Percentiles rank a stretch among this genome's conserved stretches.
phyloP scores from a whole-genome alignment of 2,329 filamentous ascomycete species.

The Trichoderma sp. region DNA sequence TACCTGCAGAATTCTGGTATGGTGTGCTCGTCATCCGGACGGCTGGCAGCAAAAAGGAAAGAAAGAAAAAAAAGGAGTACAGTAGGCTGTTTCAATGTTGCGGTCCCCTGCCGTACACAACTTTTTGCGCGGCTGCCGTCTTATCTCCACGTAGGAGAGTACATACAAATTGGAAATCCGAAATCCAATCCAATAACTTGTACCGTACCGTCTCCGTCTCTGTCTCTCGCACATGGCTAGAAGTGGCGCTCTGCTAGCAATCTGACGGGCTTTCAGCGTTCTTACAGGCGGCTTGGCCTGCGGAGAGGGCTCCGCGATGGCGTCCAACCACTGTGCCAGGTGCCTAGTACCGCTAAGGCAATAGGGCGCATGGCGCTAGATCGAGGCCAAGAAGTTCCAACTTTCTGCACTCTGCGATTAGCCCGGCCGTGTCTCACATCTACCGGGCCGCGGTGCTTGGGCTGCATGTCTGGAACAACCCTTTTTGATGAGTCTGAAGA shows the following conservation, averaged over 20 bases:
- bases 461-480: background rate
- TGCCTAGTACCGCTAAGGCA: background rate
- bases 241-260: background rate
- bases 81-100: background rate
- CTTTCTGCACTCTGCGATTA: background rate
- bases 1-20: background rate
- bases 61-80: background rate
- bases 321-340: constrained; percentile 6
- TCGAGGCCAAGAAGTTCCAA: background rate
- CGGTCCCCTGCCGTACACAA: background rate
- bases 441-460: background rate
- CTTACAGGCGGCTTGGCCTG: background rate
- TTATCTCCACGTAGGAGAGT: background rate
- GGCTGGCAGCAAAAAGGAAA: background rate
- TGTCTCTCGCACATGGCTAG: background rate
- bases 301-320: constrained; percentile 10
- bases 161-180: background rate
- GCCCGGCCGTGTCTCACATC: background rate
- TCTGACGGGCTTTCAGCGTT: constrained; percentile 12
- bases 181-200: background rate
- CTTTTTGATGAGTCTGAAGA: background rate
- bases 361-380: constrained; percentile 1
- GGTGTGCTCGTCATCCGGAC: background rate
- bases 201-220: background rate
- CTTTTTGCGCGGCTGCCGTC: background rate